These are phyloP conservation scores for Aspergillus wentii DNA, from an alignment of 495 filamentous ascomycete genomes.

Conservation along the genomic window DNA sequence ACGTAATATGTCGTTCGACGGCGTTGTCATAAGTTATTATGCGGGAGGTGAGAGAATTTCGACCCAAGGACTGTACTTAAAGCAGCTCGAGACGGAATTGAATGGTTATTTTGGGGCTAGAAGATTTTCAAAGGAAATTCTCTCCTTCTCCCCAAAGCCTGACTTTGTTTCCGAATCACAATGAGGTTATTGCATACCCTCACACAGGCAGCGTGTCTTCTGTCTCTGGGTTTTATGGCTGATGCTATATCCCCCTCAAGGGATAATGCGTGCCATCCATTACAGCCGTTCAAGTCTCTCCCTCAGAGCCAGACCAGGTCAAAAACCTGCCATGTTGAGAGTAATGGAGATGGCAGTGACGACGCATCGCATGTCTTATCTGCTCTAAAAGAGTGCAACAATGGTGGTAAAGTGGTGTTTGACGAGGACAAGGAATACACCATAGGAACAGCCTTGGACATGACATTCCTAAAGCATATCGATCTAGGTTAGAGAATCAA, in stretches of 20 bases:
- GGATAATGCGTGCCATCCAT: conserved; percentile 24
- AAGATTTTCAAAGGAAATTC: no score
- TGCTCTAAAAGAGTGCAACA: conserved; percentile 58
- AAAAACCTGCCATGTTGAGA: conserved; percentile 31
- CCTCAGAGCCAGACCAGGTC: conserved; percentile 22
- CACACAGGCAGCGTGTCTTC: conserved; percentile 19
- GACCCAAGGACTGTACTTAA: no score
- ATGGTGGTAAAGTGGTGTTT: conserved; percentile 64
- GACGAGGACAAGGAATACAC: conserved; percentile 48
- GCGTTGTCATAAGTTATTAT: no score
- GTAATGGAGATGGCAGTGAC: conserved; percentile 43
- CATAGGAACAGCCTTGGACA: conserved; percentile 60
- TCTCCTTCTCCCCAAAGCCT: not conserved
- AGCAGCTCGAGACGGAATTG: no score
- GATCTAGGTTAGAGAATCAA: no score
- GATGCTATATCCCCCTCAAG: conserved; percentile 20
- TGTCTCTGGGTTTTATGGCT: conserved; percentile 16
- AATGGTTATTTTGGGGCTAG: no score
- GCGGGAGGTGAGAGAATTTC: no score
- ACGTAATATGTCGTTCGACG: no score
- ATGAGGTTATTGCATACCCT: conserved; percentile 30
- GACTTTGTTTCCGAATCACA: no score
- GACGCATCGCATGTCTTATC: conserved; percentile 54
- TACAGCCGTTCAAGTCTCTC: conserved; percentile 30
- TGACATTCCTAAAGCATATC: conserved; percentile 59